phyloP scores from a whole-genome alignment of 2,329 filamentous ascomycete species.

The Colletotrichum sojae region DNA sequence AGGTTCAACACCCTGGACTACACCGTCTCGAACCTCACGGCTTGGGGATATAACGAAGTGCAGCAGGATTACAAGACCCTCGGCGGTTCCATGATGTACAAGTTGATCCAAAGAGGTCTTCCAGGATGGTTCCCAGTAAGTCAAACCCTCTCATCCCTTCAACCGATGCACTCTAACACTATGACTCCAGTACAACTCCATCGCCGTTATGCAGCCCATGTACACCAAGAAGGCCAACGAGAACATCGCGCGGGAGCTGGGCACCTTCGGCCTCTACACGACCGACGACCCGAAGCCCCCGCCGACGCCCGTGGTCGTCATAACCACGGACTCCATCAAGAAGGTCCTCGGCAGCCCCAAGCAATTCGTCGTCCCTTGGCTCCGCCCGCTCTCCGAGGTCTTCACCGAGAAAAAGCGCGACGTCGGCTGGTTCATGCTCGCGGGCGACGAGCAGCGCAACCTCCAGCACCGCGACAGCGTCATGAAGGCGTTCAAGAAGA shows the following conservation, averaged over 20 bases:
- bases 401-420: constrained; percentile 54
- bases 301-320: constrained; percentile 47
- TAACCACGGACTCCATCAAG: constrained; percentile 47
- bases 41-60: constrained; percentile 60
- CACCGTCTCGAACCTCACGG: constrained; percentile 57
- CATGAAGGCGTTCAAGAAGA: constrained; percentile 50
- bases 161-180: too few species aligned
- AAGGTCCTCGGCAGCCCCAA: constrained; percentile 50
- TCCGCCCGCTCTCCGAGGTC: constrained; percentile 43
- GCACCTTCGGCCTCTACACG: constrained; percentile 51
- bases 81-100: constrained; percentile 61
- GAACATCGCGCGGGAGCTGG: constrained; percentile 55
- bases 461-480: constrained; percentile 49
- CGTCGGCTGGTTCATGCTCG: constrained; percentile 55
- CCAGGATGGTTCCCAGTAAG: constrained; percentile 52
- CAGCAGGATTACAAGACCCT: constrained; percentile 54
- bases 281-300: constrained; percentile 54
- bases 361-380: constrained; percentile 53
- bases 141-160: too few species aligned
- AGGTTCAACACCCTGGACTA: constrained; percentile 70
- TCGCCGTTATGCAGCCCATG: constrained; percentile 62
- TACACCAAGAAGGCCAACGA: constrained; percentile 59
- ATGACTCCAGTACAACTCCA: constrained; percentile 49
- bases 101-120: constrained; percentile 61
- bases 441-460: constrained; percentile 50